These are phyloP conservation scores for Paraconiothyrium sp. DNA, from an alignment of 2,329 filamentous ascomycete species.

Conservation along the genomic window DNA sequence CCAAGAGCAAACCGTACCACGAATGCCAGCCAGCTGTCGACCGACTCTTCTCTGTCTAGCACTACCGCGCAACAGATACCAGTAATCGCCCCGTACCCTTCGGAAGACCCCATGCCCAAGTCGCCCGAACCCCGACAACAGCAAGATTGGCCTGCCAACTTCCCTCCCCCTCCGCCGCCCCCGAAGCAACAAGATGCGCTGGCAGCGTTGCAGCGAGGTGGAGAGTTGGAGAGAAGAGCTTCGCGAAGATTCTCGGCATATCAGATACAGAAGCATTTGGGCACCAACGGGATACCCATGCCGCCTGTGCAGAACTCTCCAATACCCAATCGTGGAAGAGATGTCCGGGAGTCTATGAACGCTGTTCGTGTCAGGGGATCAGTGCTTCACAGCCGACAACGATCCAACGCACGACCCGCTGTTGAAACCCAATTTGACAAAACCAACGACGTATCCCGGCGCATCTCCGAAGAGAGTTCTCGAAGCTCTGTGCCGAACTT, in stretches of 20 bases:
- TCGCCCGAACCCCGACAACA: slow-evolving; percentile 45
- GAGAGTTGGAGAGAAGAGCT: slow-evolving; percentile 89
- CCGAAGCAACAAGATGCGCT: slow-evolving; percentile 89
- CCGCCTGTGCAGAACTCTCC: slow-evolving; percentile 81
- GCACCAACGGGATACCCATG: slow-evolving; percentile 84
- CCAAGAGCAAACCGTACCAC: slow-evolving; percentile 46
- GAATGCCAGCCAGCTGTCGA: slow-evolving; percentile 43
- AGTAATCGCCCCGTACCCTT: slow-evolving; percentile 76
- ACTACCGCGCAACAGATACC: slow-evolving; percentile 79
- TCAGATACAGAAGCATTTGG: slow-evolving; percentile 94
- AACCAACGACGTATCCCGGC: slow-evolving; percentile 51
- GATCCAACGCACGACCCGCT: slow-evolving; percentile 58
- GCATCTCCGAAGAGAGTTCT: slow-evolving; percentile 71
- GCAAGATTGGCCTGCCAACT: slow-evolving; percentile 60
- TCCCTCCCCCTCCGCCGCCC: slow-evolving; percentile 79
- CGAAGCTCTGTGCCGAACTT: slow-evolving; percentile 51
- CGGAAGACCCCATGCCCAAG: slow-evolving; percentile 63
- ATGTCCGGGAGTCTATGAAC: slow-evolving; percentile 84
- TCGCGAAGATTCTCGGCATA: slow-evolving; percentile 95
- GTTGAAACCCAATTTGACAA: slow-evolving; percentile 71
- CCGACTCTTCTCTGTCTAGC: slow-evolving; percentile 74
- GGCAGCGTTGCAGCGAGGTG: slow-evolving; percentile 88
- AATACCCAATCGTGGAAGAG: slow-evolving; percentile 84
- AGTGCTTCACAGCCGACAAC: slow-evolving; percentile 61
- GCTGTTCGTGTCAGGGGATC: slow-evolving; percentile 71